Conservation (phyloP, 768 basidiomycete genomes). For the Naematelia encephala region DNA sequence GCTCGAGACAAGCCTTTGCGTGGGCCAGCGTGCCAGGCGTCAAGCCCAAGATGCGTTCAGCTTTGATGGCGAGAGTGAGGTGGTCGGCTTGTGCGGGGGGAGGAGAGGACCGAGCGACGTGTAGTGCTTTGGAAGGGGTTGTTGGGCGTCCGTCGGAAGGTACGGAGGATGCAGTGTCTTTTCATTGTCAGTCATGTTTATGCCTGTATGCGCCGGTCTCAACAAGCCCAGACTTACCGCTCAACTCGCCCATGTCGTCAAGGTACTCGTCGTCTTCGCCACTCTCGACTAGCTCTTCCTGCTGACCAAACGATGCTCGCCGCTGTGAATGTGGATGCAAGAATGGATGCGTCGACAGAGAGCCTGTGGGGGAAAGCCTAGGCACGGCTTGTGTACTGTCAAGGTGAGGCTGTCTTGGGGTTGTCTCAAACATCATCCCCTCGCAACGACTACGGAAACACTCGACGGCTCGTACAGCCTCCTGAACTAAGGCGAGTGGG, state of each 20-base stretch:
- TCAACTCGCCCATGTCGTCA: slow-evolving; percentile 39
- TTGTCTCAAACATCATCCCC: slow-evolving; percentile 13
- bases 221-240: slow-evolving; percentile 27
- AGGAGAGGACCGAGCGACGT: neutral
- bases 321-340: neutral
- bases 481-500: neutral
- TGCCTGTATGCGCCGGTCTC: neutral
- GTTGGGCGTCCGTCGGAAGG: slow-evolving; percentile 33
- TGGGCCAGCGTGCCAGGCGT: slow-evolving; percentile 37
- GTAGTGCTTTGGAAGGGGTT: slow-evolving; percentile 20
- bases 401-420: slow-evolving; percentile 3
- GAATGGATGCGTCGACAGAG: neutral
- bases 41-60: slow-evolving; percentile 37
- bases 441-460: neutral
- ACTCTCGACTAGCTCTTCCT: slow-evolving; percentile 1
- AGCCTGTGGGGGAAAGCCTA: neutral
- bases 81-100: slow-evolving; percentile 3
- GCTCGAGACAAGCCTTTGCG: slow-evolving; percentile 37
- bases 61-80: slow-evolving; percentile 35
- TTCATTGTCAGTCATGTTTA: neutral
- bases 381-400: slow-evolving; percentile 4
- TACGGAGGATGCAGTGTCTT: slow-evolving; percentile 36
- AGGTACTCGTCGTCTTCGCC: slow-evolving; percentile 5
- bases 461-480: neutral
- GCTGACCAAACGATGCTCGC: neutral